Evolutionary conservation across 208 protist genomes (phyloP).

Genomic region (Leishmania amazonensis): DNA sequence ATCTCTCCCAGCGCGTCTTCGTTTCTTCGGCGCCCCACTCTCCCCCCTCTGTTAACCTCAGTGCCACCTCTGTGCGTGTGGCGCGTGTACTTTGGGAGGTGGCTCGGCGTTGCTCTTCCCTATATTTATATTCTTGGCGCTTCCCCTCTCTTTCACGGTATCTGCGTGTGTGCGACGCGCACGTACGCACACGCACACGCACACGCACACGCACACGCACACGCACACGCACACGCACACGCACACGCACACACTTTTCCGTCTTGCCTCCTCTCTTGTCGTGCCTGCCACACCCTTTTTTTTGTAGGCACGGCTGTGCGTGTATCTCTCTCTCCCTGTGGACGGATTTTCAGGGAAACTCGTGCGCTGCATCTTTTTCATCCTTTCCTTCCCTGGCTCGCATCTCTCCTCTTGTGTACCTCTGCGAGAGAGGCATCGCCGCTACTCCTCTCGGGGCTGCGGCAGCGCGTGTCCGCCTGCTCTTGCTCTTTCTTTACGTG

Average conservation of each 20-base stretch:
- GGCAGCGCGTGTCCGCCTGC: background rate
- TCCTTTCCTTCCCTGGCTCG: background rate
- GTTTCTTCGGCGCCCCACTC: background rate
- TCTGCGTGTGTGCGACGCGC: background rate
- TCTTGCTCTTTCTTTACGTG: slow-evolving; percentile 1
- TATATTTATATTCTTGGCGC: background rate
- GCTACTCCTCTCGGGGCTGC: background rate
- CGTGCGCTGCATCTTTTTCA: background rate
- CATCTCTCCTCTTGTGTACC: slow-evolving; percentile 15
- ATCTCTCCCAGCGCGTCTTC: background rate
- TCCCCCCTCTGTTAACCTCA: background rate
- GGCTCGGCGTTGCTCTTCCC: background rate
- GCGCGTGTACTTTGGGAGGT: background rate
- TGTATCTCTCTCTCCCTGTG: background rate
- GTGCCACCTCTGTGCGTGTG: background rate
- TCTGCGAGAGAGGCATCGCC: slow-evolving; percentile 11
- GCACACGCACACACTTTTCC: background rate
- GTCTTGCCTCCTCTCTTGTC: background rate
- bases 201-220: too few species aligned
- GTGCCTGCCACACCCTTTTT: background rate
- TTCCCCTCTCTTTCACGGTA: background rate
- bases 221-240: too few species aligned
- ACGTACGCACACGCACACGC: too few species aligned
- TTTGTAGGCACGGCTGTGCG: background rate
- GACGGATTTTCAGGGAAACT: background rate